Evolutionary conservation across 2,329 filamentous ascomycete genomes (phyloP), one percentile per base, ranked within the genome.

Genomic region (Neopestalotiopsis clavispora): DNA sequence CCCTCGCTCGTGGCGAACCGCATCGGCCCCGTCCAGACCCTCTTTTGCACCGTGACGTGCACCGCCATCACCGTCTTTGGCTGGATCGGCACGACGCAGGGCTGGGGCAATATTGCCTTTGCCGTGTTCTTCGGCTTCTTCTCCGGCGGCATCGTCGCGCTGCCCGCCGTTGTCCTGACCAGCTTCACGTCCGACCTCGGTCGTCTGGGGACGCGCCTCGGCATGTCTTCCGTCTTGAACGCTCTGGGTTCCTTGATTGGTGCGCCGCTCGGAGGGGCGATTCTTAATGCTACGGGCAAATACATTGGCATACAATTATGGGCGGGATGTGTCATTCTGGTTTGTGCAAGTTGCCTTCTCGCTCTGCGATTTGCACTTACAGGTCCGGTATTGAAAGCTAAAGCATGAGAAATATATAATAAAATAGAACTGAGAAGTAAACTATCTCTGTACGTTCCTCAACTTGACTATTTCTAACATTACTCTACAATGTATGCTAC

Each of bases 221-320:
- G 84, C 6, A 84, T 85, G 80, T 73, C 70, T 5, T 82, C 82
- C 20, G 67, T 76, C 7, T 49, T 77, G 13, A 69, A 74, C 7
- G 80, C 80, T 80, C 74, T 89, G 78, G 23, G 88, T 80, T 69
- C 89, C 80, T 74, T 90, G 80, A 72, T 88, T 1, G 80, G 81
- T 0, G 89, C 71, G 76, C 84, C 71, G 78, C 86, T 75, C 81
- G 85, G 77, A 82, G 80, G 89, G 78, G 89, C 74, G 65, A 85
- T 80, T 75, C 77, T 82, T 5, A 66, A 66, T 17, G 69, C 71
- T 4, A 73, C 71, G 3, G 72, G 71, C 2, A 71, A 70, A 3
- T 79, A 78, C 58, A 66, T 80, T 9, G 74, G 75, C 4, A 73
- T 78, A 42, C 76, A 79, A 69, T 67, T 80, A 13, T 76, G 76